Base-by-base conservation (phyloP, 768 basidiomycete genomes). In the Termitomyces titanicus region DNA sequence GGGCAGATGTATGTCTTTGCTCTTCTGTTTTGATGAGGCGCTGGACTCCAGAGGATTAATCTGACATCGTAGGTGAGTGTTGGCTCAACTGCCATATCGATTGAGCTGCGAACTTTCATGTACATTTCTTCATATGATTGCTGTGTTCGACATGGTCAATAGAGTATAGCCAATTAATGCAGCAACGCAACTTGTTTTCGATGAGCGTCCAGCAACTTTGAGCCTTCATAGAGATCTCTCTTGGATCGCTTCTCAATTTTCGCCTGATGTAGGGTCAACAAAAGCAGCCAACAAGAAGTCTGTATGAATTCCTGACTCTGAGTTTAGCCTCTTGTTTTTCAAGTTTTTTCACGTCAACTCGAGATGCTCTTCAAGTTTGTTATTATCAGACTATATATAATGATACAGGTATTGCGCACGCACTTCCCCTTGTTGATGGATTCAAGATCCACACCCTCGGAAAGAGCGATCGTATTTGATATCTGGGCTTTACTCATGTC, bases 71-170 rank as follows among this genome's bases (percentile, higher is more conserved):
- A 39, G 13, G 43, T 42, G 29, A 49, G 18, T 53, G 42, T 47
- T 31, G 11, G 27, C 12, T 18, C 8, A 33, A 20, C 31, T n/a
- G 33, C 25, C n/a, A 37, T 45, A 54, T 47, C 35, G 56, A 20
- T 8, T 17, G 25, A n/a, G 25, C 29, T 52, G 43, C 47, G 33
- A 53, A 86, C 94, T 80, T 97, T 93, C 91, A 99, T 92, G 74
- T 94, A 99, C 85, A 99, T 88, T 67, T 99, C 97, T 67, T 98
- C 96, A 72, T 98, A 98, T 18, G 88, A 84, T 89, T 98, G 94
- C 87, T 98, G 63, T 35, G 60, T 42, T 29, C 5, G 47, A 18
- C 44, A 18, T 5, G 24, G 24, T 54, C 49, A 63, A 31, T 58
- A 56, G 17, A 50, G 20, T 18, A 44, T 37, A 17, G 18, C 42